Evolutionary conservation across 2,329 filamentous ascomycete genomes (phyloP).

Genomic region (Colletotrichum paranaense): DNA sequence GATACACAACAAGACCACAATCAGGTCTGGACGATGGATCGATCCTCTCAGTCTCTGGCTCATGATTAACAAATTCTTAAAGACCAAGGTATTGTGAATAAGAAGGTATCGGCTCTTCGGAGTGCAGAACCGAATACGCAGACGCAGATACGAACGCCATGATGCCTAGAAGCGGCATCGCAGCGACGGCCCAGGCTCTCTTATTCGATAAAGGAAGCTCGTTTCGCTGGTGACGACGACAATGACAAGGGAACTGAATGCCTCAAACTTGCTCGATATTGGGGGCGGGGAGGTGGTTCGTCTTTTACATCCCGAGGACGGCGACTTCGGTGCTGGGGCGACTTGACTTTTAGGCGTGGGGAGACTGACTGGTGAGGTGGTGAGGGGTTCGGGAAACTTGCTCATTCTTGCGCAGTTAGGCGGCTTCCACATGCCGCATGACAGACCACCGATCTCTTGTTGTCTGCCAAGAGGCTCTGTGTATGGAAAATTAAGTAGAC

Average conservation of each 20-base stretch:
- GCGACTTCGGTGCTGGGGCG: not conserved
- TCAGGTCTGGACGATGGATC: not conserved
- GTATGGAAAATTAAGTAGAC: no score
- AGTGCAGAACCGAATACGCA: not conserved
- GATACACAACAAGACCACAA: conserved; percentile 25
- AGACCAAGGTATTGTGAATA: not conserved
- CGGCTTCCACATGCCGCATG: not conserved
- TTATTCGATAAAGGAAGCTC: not conserved
- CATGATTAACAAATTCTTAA: not conserved
- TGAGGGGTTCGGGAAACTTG: conserved; percentile 29
- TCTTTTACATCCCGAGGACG: not conserved
- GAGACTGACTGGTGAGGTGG: not conserved
- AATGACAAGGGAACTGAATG: not conserved
- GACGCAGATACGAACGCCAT: not conserved
- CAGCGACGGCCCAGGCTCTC: not conserved
- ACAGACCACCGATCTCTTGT: not conserved
- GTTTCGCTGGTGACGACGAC: not conserved
- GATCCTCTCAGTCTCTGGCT: not conserved
- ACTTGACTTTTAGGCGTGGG: not conserved
- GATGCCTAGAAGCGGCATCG: not conserved
- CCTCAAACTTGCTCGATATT: conserved; percentile 15
- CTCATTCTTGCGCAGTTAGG: conserved; percentile 33
- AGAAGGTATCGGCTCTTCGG: not conserved
- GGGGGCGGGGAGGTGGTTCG: not conserved
- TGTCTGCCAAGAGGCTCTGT: not conserved